These are phyloP conservation scores for Alternaria atra DNA, from an alignment of 2,329 filamentous ascomycete genomes.

Conservation along the genomic window DNA sequence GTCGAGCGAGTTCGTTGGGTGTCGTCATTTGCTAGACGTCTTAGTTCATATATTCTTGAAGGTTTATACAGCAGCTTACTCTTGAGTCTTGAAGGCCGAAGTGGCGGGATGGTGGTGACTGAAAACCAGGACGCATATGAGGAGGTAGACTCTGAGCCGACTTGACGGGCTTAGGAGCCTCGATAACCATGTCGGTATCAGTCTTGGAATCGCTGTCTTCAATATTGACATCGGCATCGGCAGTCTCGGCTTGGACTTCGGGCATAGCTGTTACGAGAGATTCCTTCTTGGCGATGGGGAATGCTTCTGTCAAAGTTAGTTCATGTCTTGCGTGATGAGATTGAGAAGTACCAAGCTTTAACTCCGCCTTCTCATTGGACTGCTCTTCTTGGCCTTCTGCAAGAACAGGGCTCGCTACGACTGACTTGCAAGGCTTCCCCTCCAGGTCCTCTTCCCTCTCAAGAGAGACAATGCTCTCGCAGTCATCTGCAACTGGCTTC, in stretches of 20 bases:
- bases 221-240: not conserved
- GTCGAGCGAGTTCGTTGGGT: not conserved
- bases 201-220: not conserved
- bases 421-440: not conserved
- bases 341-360: not conserved
- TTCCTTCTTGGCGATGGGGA: not conserved
- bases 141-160: slow-evolving; percentile 16
- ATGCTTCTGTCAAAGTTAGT: not conserved
- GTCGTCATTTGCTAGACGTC: not conserved
- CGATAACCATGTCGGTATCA: not conserved
- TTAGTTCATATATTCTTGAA: not conserved
- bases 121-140: slow-evolving; percentile 17
- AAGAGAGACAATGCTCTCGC: not conserved
- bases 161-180: not conserved
- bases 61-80: not conserved
- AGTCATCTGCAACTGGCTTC: not conserved
- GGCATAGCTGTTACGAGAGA: not conserved
- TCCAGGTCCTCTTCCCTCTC: not conserved
- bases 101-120: not conserved
- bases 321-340: not conserved
- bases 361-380: not conserved
- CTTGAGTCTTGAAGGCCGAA: not conserved
- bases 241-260: not conserved
- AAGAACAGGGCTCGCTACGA: not conserved
- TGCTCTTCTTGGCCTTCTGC: not conserved